These are phyloP conservation scores for Verticillium dahliae DNA, from an alignment of 2,329 filamentous ascomycete genomes.

Conservation along the genomic window DNA sequence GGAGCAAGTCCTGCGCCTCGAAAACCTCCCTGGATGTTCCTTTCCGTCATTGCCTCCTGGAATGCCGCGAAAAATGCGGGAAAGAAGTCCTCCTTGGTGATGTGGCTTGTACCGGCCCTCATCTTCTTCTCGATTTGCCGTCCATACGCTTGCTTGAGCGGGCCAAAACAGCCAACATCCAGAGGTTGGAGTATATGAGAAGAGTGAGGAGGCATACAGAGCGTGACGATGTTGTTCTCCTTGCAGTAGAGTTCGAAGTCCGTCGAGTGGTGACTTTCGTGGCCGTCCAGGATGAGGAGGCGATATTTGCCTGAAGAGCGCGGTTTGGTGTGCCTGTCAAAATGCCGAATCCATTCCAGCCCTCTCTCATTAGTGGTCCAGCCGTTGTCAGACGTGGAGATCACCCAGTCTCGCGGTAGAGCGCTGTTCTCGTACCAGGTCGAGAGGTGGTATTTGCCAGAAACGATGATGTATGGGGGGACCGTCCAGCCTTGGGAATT, in stretches of 20 bases:
- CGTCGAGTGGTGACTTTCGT: constrained; percentile 19
- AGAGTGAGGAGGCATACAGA: background rate
- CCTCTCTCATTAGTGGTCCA: constrained; percentile 22
- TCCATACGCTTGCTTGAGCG: constrained; percentile 24
- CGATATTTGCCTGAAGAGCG: constrained; percentile 16
- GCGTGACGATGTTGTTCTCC: background rate
- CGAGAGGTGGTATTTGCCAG: constrained; percentile 8
- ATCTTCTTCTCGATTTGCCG: constrained; percentile 14
- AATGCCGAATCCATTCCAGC: constrained; percentile 24
- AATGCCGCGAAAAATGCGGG: too few species aligned
- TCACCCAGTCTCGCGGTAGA: constrained; percentile 19
- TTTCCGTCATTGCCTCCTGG: too few species aligned
- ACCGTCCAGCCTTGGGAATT: constrained; percentile 6
- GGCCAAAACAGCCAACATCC: constrained; percentile 2
- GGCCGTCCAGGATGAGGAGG: constrained; percentile 26
- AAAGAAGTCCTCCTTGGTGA: background rate
- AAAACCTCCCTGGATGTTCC: constrained; percentile 2
- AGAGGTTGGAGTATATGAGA: background rate
- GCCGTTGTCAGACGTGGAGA: constrained; percentile 21
- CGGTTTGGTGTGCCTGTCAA: constrained; percentile 21
- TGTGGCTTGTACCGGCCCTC: background rate
- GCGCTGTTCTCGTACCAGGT: constrained; percentile 12
- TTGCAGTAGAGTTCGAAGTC: background rate
- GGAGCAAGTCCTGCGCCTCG: constrained; percentile 3
- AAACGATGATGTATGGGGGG: constrained; percentile 10